Percentiles rank a stretch among this genome's conserved stretches.
phyloP scores from a whole-genome alignment of 2,329 filamentous ascomycete genomes.

The Sclerotinia nivalis region DNA sequence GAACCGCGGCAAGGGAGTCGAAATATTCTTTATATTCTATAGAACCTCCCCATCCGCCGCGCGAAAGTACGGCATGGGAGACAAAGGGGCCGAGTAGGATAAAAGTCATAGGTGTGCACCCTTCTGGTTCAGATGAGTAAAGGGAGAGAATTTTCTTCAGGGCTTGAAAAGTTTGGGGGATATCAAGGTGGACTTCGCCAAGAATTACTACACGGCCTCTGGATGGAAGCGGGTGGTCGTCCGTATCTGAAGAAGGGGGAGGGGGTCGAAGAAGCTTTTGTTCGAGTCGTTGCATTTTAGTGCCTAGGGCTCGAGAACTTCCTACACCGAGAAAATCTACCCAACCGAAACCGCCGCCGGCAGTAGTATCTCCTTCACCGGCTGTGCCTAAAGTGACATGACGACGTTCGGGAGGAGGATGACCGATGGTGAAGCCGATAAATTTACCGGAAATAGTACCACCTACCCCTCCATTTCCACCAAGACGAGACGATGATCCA shows the following conservation, averaged over 20 bases:
- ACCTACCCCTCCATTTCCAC: conserved; percentile 78
- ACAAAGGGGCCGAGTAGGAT: conserved; percentile 85
- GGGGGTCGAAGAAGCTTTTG: conserved; percentile 59
- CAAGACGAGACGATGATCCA: conserved; percentile 66
- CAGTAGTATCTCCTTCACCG: conserved; percentile 57
- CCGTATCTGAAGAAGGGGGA: conserved; percentile 12
- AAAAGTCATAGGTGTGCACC: conserved; percentile 73
- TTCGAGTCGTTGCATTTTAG: conserved; percentile 81
- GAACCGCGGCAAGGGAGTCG: conserved; percentile 77
- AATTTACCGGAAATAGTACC: conserved; percentile 92
- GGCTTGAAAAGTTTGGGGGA: conserved; percentile 77
- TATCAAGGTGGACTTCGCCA: conserved; percentile 84
- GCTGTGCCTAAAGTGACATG: conserved; percentile 72
- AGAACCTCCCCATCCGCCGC: conserved; percentile 72
- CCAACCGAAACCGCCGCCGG: conserved; percentile 89
- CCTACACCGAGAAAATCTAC: conserved; percentile 93
- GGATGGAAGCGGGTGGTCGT: conserved; percentile 38
- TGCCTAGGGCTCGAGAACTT: conserved; percentile 79
- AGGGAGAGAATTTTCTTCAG: conserved; percentile 74
- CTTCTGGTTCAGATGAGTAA: conserved; percentile 67
- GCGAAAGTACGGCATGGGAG: conserved; percentile 62
- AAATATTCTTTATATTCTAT: conserved; percentile 98
- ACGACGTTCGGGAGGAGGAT: conserved; percentile 86
- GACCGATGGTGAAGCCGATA: conserved; percentile 84
- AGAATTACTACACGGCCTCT: conserved; percentile 69